Percentiles rank a stretch among this genome's conserved stretches.
Conservation (phyloP, 495 filamentous ascomycete genomes). For the Apodospora peruviana region DNA sequence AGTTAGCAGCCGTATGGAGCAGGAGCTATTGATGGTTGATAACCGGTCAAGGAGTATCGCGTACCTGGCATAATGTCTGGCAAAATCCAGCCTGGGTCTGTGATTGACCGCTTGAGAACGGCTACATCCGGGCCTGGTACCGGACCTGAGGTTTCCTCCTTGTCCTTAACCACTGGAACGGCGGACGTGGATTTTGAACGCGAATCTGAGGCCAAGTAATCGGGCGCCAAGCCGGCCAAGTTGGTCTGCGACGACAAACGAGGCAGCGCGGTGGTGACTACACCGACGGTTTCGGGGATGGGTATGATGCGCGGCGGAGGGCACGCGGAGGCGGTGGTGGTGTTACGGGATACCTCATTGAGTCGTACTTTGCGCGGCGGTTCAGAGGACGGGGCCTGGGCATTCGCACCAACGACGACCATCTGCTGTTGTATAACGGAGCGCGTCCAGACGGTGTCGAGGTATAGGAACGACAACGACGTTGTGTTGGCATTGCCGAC, state of each 20-base stretch:
- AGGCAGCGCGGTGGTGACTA: not conserved
- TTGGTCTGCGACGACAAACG: not conserved
- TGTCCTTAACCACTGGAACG: not conserved
- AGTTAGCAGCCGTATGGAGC: not conserved
- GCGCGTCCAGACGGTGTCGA: conserved; percentile 31
- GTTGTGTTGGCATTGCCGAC: not conserved
- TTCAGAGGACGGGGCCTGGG: conserved; percentile 9
- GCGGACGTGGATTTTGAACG: conserved; percentile 11
- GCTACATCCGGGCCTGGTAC: conserved; percentile 13
- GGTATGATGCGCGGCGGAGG: conserved; percentile 13
- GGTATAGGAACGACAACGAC: conserved; percentile 21
- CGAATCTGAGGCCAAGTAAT: conserved; percentile 2
- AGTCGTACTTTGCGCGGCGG: conserved; percentile 13
- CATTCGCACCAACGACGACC: conserved; percentile 36
- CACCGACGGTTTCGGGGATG: conserved; percentile 3
- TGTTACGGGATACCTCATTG: not conserved
- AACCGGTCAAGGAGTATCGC: not conserved
- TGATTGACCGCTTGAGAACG: conserved; percentile 13
- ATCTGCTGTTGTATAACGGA: conserved; percentile 28
- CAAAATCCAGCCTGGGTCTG: conserved; percentile 26
- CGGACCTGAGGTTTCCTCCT: not conserved
- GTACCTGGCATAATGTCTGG: conserved; percentile 26
- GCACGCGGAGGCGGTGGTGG: conserved; percentile 1
- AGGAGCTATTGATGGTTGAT: not conserved
- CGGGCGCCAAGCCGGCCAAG: conserved; percentile 2